Base-by-base conservation (phyloP, 192 early-diverging fungal species). In the Phycomyces nitens region DNA sequence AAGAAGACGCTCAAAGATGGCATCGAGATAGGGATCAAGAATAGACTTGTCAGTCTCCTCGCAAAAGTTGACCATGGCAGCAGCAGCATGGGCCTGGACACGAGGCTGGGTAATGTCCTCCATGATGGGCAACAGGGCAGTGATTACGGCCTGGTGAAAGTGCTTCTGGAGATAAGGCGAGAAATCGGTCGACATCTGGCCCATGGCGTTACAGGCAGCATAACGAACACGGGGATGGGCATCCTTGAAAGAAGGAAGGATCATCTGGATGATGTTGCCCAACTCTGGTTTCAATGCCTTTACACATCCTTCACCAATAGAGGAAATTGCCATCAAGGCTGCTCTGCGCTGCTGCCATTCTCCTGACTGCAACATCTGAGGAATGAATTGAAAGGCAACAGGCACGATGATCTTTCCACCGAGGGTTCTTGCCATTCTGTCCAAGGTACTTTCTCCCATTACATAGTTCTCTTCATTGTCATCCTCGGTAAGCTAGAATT, bases 111-210 rank as follows among this genome's bases (percentile, higher is more conserved):
- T 58, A 8, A 71, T 59, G 65, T 93, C 92, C 57, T 89, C 91
- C 92, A 99, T 92, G 53, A 90, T 81, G 1, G 94, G 89, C 27
- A 99, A 86, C 43, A 99, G 81, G 55, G 83, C 78, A 24, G 83
- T 76, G 39, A 98, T 79, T 4, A 93, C 82, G n/a, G 76, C 56
- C 24, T 84, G 74, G 65, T 92, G 86, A 76, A 81, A 86, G 71
- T 89, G 80, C 73, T 84, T 85, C 73, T 92, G 92, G 40, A 94
- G 68, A 18, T 64, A 65, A 24, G 86, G 84, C 58, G 94, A 86
- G 76, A 99, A 99, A 78, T 99, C 98, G 0, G 92, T 97, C 53
- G 90, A 89, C 91, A 99, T 92, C 77, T 99, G 98, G 14, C 98
- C 98, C 18, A 98, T 76, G 60, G 92, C 89, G 77, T 97, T 97